Percentiles rank a stretch among this genome's conserved stretches.
Conservation (phyloP, 345 rosid species). For the Geranium brycei region DNA sequence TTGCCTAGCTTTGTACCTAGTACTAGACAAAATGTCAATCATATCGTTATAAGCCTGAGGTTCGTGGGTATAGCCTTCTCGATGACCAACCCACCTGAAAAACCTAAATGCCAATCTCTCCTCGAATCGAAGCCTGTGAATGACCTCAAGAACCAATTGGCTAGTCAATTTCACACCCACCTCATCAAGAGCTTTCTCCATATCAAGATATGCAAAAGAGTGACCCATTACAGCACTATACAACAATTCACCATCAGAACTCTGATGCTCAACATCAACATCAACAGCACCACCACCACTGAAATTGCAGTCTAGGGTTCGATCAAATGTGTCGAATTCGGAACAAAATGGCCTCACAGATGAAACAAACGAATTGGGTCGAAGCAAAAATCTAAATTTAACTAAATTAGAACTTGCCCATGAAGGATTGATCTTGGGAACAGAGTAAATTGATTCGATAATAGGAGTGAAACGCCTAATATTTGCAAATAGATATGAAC, state of each 20-base stretch:
- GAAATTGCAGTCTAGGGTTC: neutral
- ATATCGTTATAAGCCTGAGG: slow-evolving; percentile 47
- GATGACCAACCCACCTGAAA: slow-evolving; percentile 68
- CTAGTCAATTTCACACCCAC: slow-evolving; percentile 41
- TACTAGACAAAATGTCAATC: slow-evolving; percentile 73
- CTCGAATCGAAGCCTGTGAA: slow-evolving; percentile 56
- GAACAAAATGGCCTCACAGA: slow-evolving; percentile 14
- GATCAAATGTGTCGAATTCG: slow-evolving; percentile 1
- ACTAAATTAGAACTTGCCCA: neutral
- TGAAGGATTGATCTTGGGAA: neutral
- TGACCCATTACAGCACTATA: slow-evolving; percentile 34
- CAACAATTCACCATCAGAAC: slow-evolving; percentile 32
- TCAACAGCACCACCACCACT: slow-evolving; percentile 10
- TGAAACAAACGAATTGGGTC: neutral
- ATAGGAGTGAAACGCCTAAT: neutral
- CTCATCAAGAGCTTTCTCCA: slow-evolving; percentile 54
- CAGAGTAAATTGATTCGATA: neutral
- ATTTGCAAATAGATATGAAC: neutral
- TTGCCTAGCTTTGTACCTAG: slow-evolving; percentile 66
- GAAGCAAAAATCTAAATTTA: neutral
- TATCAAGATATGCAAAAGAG: slow-evolving; percentile 24
- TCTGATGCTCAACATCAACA: slow-evolving; percentile 8
- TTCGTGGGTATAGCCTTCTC: slow-evolving; percentile 53
- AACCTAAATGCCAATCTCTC: slow-evolving; percentile 70
- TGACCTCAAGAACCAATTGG: slow-evolving; percentile 44